Conservation (phyloP, 805 yeast species). For the Grigorovia yakushimaensis region DNA sequence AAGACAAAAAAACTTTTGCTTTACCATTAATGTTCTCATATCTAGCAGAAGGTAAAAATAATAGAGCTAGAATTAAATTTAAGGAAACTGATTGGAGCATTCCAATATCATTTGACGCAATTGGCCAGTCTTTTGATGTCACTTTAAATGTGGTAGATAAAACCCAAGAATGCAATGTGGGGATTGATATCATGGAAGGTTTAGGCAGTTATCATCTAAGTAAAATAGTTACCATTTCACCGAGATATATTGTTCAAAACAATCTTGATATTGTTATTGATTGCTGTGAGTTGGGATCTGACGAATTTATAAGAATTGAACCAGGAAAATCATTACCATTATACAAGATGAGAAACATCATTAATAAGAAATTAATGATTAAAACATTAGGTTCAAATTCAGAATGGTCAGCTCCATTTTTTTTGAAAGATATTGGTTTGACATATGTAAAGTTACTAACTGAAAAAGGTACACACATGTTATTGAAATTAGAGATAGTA, state of each 20-base stretch:
- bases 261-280: slow-evolving; percentile 45
- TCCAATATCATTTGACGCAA: slow-evolving; percentile 76
- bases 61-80: slow-evolving; percentile 56
- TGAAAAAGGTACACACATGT: slow-evolving; percentile 53
- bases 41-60: slow-evolving; percentile 47
- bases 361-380: slow-evolving; percentile 50
- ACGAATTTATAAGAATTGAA: slow-evolving; percentile 37
- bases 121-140: slow-evolving; percentile 69
- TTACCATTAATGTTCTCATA: slow-evolving; percentile 82
- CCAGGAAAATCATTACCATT: slow-evolving; percentile 46
- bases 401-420: slow-evolving; percentile 83
- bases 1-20: slow-evolving; percentile 26
- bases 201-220: slow-evolving; percentile 71
- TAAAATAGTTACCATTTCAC: slow-evolving; percentile 70
- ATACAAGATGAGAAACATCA: slow-evolving; percentile 45
- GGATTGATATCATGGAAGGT: slow-evolving; percentile 71
- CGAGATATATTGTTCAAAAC: slow-evolving; percentile 71
- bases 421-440: slow-evolving; percentile 76
- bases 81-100: slow-evolving; percentile 64
- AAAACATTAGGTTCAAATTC: slow-evolving; percentile 48
- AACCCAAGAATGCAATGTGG: slow-evolving; percentile 61
- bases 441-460: slow-evolving; percentile 60
- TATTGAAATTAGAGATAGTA: slow-evolving; percentile 62
- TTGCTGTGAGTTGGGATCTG: slow-evolving; percentile 60
- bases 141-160: slow-evolving; percentile 39